Evolutionary conservation across 768 basidiomycete species (phyloP).

Genomic region (Suillus variegatus): DNA sequence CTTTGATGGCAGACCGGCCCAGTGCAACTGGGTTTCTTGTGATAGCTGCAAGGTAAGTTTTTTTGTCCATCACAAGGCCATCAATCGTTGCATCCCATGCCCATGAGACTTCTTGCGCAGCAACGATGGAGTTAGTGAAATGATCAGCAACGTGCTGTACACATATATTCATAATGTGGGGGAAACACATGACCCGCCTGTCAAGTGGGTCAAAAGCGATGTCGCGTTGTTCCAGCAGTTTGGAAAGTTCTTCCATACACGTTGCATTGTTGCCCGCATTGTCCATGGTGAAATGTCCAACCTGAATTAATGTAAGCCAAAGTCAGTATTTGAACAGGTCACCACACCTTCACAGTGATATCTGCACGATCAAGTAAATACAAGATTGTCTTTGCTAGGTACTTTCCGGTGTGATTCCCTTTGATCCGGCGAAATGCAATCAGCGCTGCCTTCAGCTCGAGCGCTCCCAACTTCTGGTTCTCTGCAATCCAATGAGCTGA

Average conservation of each 20-base stretch:
- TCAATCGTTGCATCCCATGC: background rate
- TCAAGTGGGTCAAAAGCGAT: constrained; percentile 16
- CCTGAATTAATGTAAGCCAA: constrained; percentile 30
- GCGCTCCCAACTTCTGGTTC: too few species aligned
- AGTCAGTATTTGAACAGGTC: constrained; percentile 35
- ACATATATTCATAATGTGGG: constrained; percentile 24
- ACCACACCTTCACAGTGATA: constrained; percentile 13
- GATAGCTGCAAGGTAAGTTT: background rate
- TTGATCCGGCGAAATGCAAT: too few species aligned
- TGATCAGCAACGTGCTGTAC: constrained; percentile 27
- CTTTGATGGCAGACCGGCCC: background rate
- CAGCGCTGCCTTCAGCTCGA: too few species aligned
- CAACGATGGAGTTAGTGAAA: constrained; percentile 16
- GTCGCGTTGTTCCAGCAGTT: constrained; percentile 6
- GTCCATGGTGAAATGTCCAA: constrained; percentile 21
- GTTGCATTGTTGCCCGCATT: constrained; percentile 20
- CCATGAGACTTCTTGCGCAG: background rate
- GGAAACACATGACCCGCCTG: constrained; percentile 19
- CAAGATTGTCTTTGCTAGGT: background rate
- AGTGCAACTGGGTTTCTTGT: background rate
- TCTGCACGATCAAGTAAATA: constrained; percentile 8
- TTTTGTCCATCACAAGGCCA: background rate
- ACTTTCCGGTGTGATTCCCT: too few species aligned
- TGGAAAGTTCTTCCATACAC: constrained; percentile 6
- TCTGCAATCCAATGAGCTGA: too few species aligned